phyloP scores from a whole-genome alignment of 139 green algal genomes.

The Yamagishiella unicocca region DNA sequence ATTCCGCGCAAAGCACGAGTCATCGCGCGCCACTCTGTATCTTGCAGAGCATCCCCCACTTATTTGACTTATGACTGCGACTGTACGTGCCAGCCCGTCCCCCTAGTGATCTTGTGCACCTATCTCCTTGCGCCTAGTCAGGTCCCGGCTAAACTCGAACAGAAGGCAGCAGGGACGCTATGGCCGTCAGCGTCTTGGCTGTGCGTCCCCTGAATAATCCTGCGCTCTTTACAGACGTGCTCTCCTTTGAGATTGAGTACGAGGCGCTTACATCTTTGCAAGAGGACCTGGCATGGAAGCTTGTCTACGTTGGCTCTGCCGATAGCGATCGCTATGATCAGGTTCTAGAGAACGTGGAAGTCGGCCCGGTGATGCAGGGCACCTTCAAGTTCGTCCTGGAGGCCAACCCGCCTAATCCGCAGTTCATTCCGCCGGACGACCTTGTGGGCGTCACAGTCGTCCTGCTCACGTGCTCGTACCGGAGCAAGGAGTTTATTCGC shows the following conservation, averaged over 20 bases:
- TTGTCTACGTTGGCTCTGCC: constrained; percentile 96
- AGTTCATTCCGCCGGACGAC: constrained; percentile 76
- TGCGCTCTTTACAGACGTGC: constrained; percentile 78
- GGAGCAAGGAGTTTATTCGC: constrained; percentile 86
- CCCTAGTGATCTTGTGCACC: too few relatives aligned
- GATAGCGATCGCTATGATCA: constrained; percentile 96
- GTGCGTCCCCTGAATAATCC: constrained; percentile 93
- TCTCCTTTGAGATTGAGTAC: constrained; percentile 98
- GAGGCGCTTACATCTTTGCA: constrained; percentile 87
- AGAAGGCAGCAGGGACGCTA: constrained; percentile 58
- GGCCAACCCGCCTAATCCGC: constrained; percentile 88
- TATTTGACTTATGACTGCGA: too few relatives aligned
- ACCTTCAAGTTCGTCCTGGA: constrained; percentile 93
- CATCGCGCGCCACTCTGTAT: neutral
- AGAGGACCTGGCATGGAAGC: constrained; percentile 96
- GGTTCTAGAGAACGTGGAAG: constrained; percentile 88
- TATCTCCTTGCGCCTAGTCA: too few relatives aligned
- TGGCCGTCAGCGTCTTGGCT: constrained; percentile 90
- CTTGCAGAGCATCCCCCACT: neutral
- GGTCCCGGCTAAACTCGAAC: too few relatives aligned
- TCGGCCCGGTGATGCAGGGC: constrained; percentile 92
- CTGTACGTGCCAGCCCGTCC: too few relatives aligned
- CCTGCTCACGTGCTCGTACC: constrained; percentile 97
- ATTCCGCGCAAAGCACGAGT: constrained; percentile 17
- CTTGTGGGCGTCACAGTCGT: constrained; percentile 96